These are phyloP conservation scores for Herpetospermum pedunculosum DNA, from an alignment of 306 rosid genomes.

Conservation along the genomic window DNA sequence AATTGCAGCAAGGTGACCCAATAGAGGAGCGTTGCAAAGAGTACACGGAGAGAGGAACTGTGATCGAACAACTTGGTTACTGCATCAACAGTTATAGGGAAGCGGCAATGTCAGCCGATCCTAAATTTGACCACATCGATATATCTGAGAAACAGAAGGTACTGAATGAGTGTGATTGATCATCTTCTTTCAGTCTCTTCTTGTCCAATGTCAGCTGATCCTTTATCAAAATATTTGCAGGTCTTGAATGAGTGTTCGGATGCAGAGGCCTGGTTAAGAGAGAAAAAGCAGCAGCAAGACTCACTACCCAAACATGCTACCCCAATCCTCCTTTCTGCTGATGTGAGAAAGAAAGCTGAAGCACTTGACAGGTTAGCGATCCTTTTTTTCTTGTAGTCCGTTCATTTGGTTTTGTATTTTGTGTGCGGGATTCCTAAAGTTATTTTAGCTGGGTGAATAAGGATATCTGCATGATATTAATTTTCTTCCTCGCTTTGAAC, in stretches of 20 bases:
- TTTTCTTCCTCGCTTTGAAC: too few relatives aligned
- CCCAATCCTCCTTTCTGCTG: conserved; percentile 65
- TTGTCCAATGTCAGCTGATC: too few relatives aligned
- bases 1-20: conserved; percentile 85
- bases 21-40: conserved; percentile 76
- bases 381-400: background rate
- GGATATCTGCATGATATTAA: too few relatives aligned
- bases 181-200: too few relatives aligned
- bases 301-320: conserved; percentile 61
- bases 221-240: conserved; percentile 18
- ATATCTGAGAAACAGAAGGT: conserved; percentile 69
- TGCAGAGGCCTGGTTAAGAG: conserved; percentile 87
- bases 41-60: conserved; percentile 49
- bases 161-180: too few relatives aligned
- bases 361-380: conserved; percentile 57
- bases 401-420: too few relatives aligned
- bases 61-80: conserved; percentile 43
- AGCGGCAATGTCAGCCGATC: conserved; percentile 59
- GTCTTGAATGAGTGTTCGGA: conserved; percentile 69
- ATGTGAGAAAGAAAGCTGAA: conserved; percentile 75
- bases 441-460: too few relatives aligned
- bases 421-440: too few relatives aligned
- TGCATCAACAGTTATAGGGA: conserved; percentile 69
- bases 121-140: conserved; percentile 86
- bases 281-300: conserved; percentile 66